Evolutionary conservation across 1,284 basidiomycete species (phyloP).

Genomic region (Ganoderma sp.): DNA sequence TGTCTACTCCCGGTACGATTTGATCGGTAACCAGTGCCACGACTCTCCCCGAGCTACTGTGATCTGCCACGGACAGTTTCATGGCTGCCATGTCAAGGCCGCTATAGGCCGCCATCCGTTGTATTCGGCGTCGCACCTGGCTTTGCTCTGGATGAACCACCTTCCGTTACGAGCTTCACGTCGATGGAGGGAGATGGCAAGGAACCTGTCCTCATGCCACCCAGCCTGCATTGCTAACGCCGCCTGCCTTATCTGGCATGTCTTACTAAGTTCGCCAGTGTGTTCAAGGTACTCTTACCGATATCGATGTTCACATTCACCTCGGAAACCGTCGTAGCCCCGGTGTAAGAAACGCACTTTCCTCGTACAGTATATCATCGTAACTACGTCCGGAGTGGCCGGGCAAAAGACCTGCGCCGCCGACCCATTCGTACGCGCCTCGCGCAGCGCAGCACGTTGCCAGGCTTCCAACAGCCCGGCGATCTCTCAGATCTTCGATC

Average conservation of each 20-base stretch:
- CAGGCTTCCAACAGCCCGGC: not conserved
- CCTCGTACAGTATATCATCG: not conserved
- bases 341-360: not conserved
- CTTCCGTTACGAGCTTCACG: not conserved
- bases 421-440: conserved; percentile 28
- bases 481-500: conserved; percentile 5
- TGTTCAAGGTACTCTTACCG: not conserved
- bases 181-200: not conserved
- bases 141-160: not conserved
- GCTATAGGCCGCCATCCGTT: conserved; percentile 10
- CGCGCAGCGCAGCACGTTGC: not conserved
- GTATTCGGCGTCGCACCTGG: conserved; percentile 1
- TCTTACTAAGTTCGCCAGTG: not conserved
- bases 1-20: conserved; percentile 18
- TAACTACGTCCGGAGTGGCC: conserved; percentile 22
- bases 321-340: not conserved
- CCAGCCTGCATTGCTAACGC: conserved; percentile 13
- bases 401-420: conserved; percentile 19
- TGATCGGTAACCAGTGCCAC: conserved; percentile 19
- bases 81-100: conserved; percentile 4
- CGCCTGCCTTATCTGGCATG: conserved; percentile 21
- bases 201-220: not conserved
- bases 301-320: not conserved
- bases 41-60: conserved; percentile 2
- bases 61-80: conserved; percentile 13